A percentile compares a stretch with the other conserved stretches of the same genome.
phyloP scores from a whole-genome alignment of 1,284 basidiomycete genomes.

The Takashimella koratensis region DNA sequence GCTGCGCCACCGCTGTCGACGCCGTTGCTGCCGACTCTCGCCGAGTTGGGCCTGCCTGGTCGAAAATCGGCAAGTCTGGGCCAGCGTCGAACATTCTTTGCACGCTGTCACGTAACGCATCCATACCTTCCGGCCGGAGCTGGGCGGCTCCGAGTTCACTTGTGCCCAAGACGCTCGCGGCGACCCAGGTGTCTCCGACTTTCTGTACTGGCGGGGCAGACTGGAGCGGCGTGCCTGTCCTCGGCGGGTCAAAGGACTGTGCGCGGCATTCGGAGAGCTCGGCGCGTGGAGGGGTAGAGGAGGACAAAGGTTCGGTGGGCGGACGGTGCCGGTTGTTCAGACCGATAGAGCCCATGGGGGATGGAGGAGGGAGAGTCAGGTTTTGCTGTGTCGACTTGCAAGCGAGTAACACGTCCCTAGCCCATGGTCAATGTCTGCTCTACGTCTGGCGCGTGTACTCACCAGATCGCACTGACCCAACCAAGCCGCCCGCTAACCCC shows the following conservation, averaged over 20 bases:
- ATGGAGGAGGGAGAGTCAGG: conserved; percentile 24
- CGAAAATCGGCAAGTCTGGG: conserved; percentile 10
- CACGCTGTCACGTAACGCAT: not conserved
- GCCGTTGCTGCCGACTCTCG: not conserved
- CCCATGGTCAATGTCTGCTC: not conserved
- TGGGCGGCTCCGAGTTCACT: not conserved
- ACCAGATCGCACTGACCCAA: conserved; percentile 46
- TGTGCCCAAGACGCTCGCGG: conserved; percentile 19
- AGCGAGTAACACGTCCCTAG: conserved; percentile 36
- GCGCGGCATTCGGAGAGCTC: conserved; percentile 12
- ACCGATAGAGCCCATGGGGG: conserved; percentile 10
- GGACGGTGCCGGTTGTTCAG: not conserved
- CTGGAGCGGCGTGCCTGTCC: not conserved
- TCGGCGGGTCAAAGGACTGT: not conserved
- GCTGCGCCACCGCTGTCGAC: conserved; percentile 12
- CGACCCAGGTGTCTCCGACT: conserved; percentile 43
- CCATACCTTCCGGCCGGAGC: not conserved
- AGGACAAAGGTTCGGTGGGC: not conserved
- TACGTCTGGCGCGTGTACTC: too few relatives aligned
- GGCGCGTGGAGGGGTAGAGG: conserved; percentile 1
- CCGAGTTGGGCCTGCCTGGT: not conserved
- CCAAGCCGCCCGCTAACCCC: conserved; percentile 36
- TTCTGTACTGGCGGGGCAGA: conserved; percentile 29
- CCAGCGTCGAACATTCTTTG: conserved; percentile 31
- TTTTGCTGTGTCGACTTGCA: conserved; percentile 23